A percentile compares a stretch with the other conserved stretches of the same genome.
These are phyloP conservation scores for Aquanectria penicillioides DNA, from an alignment of 2,329 filamentous ascomycete species.

Conservation along the genomic window DNA sequence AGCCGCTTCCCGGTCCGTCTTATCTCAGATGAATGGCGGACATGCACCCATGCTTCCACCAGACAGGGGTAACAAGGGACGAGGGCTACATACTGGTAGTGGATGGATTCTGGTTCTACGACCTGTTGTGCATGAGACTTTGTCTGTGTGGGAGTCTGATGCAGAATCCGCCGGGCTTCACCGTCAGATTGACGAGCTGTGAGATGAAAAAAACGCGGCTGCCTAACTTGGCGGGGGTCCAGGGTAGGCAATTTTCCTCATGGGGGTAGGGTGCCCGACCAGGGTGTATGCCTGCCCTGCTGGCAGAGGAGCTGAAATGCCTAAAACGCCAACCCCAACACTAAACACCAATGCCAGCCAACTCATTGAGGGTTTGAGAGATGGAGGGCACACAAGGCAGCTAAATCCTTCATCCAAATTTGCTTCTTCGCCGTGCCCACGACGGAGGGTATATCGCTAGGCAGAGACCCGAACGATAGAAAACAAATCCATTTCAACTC, in stretches of 20 bases:
- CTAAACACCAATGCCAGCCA: neutral
- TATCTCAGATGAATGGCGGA: constrained; percentile 15
- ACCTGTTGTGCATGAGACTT: neutral
- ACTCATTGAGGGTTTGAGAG: neutral
- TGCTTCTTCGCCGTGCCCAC: neutral
- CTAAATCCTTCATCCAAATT: neutral
- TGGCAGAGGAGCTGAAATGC: constrained; percentile 6
- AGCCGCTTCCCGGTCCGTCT: constrained; percentile 12
- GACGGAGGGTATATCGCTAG: neutral
- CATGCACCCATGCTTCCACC: neutral
- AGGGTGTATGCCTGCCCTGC: neutral
- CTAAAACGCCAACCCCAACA: neutral
- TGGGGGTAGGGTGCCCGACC: constrained; percentile 6
- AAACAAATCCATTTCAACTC: too few relatives aligned
- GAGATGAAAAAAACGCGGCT: constrained; percentile 11
- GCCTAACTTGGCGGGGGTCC: constrained; percentile 17
- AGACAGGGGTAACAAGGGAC: constrained; percentile 9
- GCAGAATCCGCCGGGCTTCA: constrained; percentile 16
- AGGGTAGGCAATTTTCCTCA: constrained; percentile 12
- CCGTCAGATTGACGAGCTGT: constrained; percentile 23
- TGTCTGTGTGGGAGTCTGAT: constrained; percentile 1
- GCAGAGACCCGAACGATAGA: too few relatives aligned
- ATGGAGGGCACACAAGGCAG: neutral
- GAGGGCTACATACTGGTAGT: neutral
- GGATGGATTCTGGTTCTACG: neutral